Conservation (phyloP, 139 green algal species). For the Volvox reticuliferus region DNA sequence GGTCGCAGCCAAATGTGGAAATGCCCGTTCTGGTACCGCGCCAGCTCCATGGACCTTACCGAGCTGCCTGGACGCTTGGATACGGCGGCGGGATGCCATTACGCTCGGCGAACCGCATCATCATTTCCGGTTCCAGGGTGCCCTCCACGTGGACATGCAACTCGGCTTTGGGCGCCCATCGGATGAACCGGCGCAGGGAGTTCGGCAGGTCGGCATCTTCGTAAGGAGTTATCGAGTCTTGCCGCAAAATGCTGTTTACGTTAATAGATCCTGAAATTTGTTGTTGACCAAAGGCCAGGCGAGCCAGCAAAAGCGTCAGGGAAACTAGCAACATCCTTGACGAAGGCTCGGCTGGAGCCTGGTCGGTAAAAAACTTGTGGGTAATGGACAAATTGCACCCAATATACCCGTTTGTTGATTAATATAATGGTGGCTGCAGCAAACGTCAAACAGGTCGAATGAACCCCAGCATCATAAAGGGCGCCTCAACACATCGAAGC, state of each 20-base stretch:
- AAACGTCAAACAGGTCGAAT: too few relatives aligned
- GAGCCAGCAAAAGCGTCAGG: background rate
- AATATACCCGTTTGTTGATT: too few relatives aligned
- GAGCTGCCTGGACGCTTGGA: slow-evolving; percentile 26
- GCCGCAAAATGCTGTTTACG: too few relatives aligned
- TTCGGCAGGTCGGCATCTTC: background rate
- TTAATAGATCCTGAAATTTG: background rate
- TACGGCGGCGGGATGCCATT: slow-evolving; percentile 49
- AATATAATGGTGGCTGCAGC: too few relatives aligned
- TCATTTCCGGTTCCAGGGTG: slow-evolving; percentile 55
- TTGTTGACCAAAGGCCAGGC: background rate
- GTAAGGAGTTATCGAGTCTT: background rate
- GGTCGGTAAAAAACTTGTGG: too few relatives aligned
- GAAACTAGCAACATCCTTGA: background rate
- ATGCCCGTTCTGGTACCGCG: too few relatives aligned
- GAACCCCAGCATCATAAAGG: too few relatives aligned
- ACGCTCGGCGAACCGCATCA: slow-evolving; percentile 48
- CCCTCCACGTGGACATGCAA: slow-evolving; percentile 63
- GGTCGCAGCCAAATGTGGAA: too few relatives aligned
- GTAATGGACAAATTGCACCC: too few relatives aligned
- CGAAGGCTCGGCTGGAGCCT: too few relatives aligned
- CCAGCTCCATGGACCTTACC: background rate
- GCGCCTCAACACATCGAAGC: too few relatives aligned
- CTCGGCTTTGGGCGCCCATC: slow-evolving; percentile 53
- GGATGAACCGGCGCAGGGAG: slow-evolving; percentile 22